Evolutionary conservation across 1,284 basidiomycete genomes (phyloP).

Genomic region (Sporisorium scitamineum): DNA sequence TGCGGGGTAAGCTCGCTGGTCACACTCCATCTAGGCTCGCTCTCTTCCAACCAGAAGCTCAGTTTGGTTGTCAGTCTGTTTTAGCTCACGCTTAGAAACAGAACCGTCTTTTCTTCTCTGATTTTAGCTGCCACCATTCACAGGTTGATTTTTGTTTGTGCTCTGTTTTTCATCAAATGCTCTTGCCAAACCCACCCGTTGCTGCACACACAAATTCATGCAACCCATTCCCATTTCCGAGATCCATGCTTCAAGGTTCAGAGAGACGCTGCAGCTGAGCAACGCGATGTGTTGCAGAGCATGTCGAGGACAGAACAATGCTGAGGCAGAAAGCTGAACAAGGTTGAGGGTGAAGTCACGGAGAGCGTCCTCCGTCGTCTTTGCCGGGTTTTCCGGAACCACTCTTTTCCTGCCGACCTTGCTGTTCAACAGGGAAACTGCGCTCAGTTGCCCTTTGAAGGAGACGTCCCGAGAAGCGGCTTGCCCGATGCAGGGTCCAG

Average conservation of each 20-base stretch:
- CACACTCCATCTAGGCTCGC: too few species aligned
- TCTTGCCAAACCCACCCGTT: not conserved
- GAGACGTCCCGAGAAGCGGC: not conserved
- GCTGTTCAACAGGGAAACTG: not conserved
- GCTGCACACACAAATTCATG: not conserved
- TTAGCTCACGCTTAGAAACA: slow-evolving; percentile 1
- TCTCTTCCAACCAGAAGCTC: slow-evolving; percentile 2
- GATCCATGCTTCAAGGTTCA: too few species aligned
- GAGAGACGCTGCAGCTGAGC: too few species aligned
- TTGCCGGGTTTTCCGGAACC: not conserved
- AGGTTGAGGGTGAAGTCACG: not conserved
- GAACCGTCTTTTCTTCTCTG: not conserved
- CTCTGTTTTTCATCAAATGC: not conserved
- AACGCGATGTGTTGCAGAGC: too few species aligned
- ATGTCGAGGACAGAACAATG: too few species aligned
- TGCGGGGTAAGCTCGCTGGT: slow-evolving; percentile 10
- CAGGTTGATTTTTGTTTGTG: not conserved
- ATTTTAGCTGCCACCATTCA: not conserved
- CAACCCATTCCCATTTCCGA: too few species aligned
- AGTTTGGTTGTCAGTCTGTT: slow-evolving; percentile 3
- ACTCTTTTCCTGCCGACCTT: not conserved
- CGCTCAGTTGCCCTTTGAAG: not conserved
- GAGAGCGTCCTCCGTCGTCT: not conserved
- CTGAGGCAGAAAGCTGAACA: not conserved
- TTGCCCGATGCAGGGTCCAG: not conserved